A percentile compares a stretch with the other conserved stretches of the same genome.
phyloP scores from a whole-genome alignment of 495 filamentous ascomycete species.

The Chaetomidium leptoderma region DNA sequence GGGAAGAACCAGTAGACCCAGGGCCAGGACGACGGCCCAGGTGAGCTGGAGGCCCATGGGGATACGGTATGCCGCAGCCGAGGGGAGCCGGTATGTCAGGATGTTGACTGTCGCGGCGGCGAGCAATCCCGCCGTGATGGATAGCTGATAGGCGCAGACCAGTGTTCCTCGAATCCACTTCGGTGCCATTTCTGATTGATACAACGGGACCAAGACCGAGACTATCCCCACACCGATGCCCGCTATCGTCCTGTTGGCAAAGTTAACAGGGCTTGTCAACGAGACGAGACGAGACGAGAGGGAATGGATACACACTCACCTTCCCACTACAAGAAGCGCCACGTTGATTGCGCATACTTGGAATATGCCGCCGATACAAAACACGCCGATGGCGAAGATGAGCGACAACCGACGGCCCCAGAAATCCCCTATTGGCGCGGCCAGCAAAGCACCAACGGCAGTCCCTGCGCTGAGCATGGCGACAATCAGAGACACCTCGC shows the following conservation, averaged over 20 bases:
- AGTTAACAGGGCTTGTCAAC: background rate
- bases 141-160: conserved; percentile 85
- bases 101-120: conserved; percentile 82
- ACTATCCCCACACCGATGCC: conserved; percentile 82
- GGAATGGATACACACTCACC: conserved; percentile 37
- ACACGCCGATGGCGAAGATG: conserved; percentile 66
- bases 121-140: conserved; percentile 80
- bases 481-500: conserved; percentile 68
- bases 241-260: conserved; percentile 53
- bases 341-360: conserved; percentile 69
- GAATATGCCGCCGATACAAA: conserved; percentile 74
- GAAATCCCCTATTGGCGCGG: conserved; percentile 69
- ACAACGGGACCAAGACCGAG: conserved; percentile 76
- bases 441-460: conserved; percentile 69
- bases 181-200: conserved; percentile 86
- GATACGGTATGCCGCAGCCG: conserved; percentile 72
- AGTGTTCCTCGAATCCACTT: conserved; percentile 92
- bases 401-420: conserved; percentile 74
- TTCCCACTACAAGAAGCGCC: conserved; percentile 53
- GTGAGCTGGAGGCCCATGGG: conserved; percentile 80
- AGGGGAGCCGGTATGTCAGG: conserved; percentile 57
- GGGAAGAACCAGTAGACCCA: conserved; percentile 71
- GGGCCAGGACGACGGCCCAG: conserved; percentile 73
- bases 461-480: conserved; percentile 89
- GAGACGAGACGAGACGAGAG: background rate